These are phyloP conservation scores for Phytophthora citrophthora DNA, from an alignment of 352 stramenopile genomes.

Conservation along the genomic window DNA sequence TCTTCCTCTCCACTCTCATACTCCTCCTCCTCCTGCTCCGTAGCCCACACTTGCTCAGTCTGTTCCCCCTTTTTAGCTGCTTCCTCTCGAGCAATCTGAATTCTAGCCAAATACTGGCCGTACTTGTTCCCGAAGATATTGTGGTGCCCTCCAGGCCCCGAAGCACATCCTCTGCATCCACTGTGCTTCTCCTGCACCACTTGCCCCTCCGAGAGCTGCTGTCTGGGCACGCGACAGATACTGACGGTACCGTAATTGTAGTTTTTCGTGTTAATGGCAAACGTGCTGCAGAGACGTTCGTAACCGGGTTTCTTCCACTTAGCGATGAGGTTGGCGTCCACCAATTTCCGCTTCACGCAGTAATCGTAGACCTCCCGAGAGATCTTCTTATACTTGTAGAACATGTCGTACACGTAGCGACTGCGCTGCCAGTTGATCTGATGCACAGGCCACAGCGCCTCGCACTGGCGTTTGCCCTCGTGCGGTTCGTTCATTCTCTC, in stretches of 20 bases:
- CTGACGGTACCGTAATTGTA: conserved; percentile 99
- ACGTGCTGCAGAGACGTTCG: conserved; percentile 97
- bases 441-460: conserved; percentile 98
- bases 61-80: conserved; percentile 34
- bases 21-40: conserved; percentile 68
- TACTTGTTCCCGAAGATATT: conserved; percentile 99
- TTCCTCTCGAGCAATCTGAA: conserved; percentile 94
- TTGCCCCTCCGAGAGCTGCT: conserved; percentile 92
- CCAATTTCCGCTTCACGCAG: conserved; percentile 94
- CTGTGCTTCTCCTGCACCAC: conserved; percentile 94
- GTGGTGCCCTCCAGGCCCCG: conserved; percentile 89
- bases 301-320: conserved; percentile 99
- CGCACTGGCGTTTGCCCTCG: conserved; percentile 96
- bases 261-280: conserved; percentile 99
- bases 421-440: conserved; percentile 99
- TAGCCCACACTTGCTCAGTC: conserved; percentile 53
- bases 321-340: conserved; percentile 97
- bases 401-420: conserved; percentile 99
- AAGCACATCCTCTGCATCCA: conserved; percentile 97
- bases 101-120: conserved; percentile 96
- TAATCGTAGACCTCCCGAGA: conserved; percentile 97
- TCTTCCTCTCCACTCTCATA: conserved; percentile 49
- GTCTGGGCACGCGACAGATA: conserved; percentile 97
- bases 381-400: conserved; percentile 97
- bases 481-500: conserved; percentile 98